Percentiles rank a stretch among this genome's conserved stretches.
Conservation (phyloP, 2,329 filamentous ascomycete genomes). For the Arthrobotrys sphaeroides region DNA sequence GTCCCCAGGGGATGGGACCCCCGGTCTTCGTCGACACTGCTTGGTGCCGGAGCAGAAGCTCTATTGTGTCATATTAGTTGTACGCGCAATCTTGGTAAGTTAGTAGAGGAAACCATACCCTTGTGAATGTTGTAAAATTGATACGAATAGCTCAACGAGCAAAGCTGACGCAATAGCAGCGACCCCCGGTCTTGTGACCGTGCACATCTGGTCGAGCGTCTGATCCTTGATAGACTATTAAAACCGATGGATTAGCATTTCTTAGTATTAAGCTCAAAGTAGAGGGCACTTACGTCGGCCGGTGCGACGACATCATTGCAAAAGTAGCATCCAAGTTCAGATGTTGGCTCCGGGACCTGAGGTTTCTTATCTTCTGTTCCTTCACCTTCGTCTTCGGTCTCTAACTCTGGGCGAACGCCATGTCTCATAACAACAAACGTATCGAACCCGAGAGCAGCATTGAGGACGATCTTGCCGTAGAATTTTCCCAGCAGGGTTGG, state of each 20-base stretch:
- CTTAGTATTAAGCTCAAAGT: constrained; percentile 20
- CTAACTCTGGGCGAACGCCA: constrained; percentile 71
- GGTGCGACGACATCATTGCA: constrained; percentile 98
- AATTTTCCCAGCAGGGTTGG: constrained; percentile 96
- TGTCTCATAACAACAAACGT: constrained; percentile 98
- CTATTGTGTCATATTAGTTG: constrained; percentile 36
- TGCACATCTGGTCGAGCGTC: constrained; percentile 97
- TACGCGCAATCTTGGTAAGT: not conserved
- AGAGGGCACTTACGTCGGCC: constrained; percentile 75
- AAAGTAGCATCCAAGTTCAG: constrained; percentile 90
- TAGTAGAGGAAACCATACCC: constrained; percentile 60
- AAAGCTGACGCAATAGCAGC: constrained; percentile 91
- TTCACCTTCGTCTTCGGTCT: constrained; percentile 60
- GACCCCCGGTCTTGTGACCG: constrained; percentile 90
- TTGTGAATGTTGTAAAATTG: constrained; percentile 84
- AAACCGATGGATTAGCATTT: not conserved
- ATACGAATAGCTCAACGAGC: constrained; percentile 88
- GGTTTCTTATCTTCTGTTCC: constrained; percentile 59
- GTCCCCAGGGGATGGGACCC: constrained; percentile 73
- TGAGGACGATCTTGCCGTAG: constrained; percentile 92
- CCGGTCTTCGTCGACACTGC: constrained; percentile 61
- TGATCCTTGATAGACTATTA: constrained; percentile 89
- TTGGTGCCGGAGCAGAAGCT: constrained; percentile 57
- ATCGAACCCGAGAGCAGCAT: constrained; percentile 94
- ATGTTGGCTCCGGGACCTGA: constrained; percentile 64